Conservation (phyloP, 805 yeast species). For the Ogataea populi-albae region DNA sequence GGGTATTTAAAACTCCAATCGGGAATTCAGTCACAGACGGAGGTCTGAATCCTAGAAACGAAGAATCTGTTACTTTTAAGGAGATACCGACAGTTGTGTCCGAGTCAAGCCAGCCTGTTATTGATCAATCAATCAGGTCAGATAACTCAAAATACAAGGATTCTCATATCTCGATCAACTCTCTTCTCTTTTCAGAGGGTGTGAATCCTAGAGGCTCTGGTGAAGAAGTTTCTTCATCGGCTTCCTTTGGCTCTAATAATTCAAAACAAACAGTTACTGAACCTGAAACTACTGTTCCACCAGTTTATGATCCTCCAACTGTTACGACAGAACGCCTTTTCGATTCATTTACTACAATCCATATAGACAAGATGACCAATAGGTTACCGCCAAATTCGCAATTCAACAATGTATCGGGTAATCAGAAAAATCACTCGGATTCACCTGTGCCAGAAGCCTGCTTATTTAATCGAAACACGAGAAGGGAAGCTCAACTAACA, state of each 20-base stretch:
- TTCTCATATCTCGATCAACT: slow-evolving; percentile 8
- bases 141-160: neutral
- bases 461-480: neutral
- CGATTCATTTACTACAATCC: slow-evolving; percentile 7
- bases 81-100: neutral
- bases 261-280: neutral
- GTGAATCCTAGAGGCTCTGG: neutral
- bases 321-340: slow-evolving; percentile 7
- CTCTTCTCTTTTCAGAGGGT: slow-evolving; percentile 4
- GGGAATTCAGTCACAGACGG: neutral
- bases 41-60: slow-evolving; percentile 2
- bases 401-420: neutral
- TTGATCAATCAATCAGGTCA: neutral
- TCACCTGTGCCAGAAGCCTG: neutral
- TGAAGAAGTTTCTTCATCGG: neutral
- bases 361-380: neutral
- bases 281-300: neutral
- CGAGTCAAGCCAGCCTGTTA: neutral
- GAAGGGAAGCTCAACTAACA: neutral
- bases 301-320: slow-evolving; percentile 7
- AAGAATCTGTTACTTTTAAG: neutral
- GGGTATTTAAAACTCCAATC: slow-evolving; percentile 1
- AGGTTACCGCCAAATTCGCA: slow-evolving; percentile 1
- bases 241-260: neutral
- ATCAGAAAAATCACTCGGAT: neutral